Evolutionary conservation across 192 early-diverging fungal genomes (phyloP).

Genomic region (Gonapodya prolifera): DNA sequence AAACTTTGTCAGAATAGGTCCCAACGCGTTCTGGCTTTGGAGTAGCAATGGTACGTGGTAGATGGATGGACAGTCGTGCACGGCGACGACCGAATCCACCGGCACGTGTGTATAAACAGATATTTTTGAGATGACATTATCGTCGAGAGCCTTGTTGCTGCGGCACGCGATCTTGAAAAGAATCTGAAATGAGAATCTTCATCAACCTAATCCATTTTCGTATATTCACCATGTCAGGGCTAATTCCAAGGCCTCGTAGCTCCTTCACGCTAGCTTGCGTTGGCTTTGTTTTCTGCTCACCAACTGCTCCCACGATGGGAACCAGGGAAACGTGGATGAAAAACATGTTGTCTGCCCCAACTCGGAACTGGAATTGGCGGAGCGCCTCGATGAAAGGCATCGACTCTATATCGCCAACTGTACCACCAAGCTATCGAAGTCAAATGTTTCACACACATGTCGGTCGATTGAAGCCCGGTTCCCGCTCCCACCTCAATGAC

Average conservation of each 20-base stretch:
- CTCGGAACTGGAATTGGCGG: slow-evolving; percentile 99
- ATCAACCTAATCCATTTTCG: background rate
- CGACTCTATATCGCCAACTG: slow-evolving; percentile 97
- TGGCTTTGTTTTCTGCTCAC: slow-evolving; percentile 99
- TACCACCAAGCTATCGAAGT: slow-evolving; percentile 59
- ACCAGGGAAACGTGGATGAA: slow-evolving; percentile 95
- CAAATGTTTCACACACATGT: too few relatives aligned
- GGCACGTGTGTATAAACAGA: slow-evolving; percentile 99
- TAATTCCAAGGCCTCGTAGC: slow-evolving; percentile 84
- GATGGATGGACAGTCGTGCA: slow-evolving; percentile 90
- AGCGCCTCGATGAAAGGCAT: slow-evolving; percentile 99
- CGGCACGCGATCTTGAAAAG: slow-evolving; percentile 74
- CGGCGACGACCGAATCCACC: slow-evolving; percentile 79
- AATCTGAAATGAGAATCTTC: background rate
- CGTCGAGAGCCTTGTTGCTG: slow-evolving; percentile 67
- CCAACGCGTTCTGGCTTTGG: slow-evolving; percentile 71
- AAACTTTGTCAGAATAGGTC: slow-evolving; percentile 61
- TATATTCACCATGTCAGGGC: slow-evolving; percentile 64
- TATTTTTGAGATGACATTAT: slow-evolving; percentile 78
- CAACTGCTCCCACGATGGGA: slow-evolving; percentile 91
- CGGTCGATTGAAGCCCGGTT: too few relatives aligned
- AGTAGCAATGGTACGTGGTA: slow-evolving; percentile 95
- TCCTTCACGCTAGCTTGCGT: slow-evolving; percentile 94
- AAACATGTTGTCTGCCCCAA: slow-evolving; percentile 96
- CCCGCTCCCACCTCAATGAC: slow-evolving; percentile 89